Percentiles rank a stretch among this genome's conserved stretches.
Conservation (phyloP, 2,329 filamentous ascomycete species). For the Geoglossum cookeanum region DNA sequence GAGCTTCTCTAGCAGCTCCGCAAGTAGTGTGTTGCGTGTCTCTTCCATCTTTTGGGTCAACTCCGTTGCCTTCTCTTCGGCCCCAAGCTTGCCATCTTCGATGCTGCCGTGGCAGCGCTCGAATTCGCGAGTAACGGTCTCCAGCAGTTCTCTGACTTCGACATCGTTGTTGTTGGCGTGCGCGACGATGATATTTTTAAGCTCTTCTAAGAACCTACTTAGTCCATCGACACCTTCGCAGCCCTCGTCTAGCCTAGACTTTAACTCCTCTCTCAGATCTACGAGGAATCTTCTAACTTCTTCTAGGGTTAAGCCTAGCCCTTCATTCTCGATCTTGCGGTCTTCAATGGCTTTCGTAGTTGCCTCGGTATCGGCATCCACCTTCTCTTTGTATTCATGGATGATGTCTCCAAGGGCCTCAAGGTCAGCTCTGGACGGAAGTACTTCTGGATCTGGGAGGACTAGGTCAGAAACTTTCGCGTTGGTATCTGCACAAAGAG, state of each 20-base stretch:
- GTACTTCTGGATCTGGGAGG: conserved; percentile 46
- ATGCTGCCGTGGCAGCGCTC: conserved; percentile 69
- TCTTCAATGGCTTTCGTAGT: conserved; percentile 67
- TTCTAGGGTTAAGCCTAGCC: conserved; percentile 56
- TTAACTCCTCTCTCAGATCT: conserved; percentile 58
- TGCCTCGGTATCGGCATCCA: conserved; percentile 48
- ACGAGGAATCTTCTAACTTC: conserved; percentile 63
- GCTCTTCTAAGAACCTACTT: conserved; percentile 41
- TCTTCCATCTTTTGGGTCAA: conserved; percentile 30
- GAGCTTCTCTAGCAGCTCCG: conserved; percentile 35
- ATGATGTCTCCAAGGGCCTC: conserved; percentile 50
- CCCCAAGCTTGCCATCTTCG: conserved; percentile 62
- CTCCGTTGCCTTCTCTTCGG: conserved; percentile 39
- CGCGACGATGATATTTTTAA: conserved; percentile 44
- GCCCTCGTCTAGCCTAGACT: conserved; percentile 58
- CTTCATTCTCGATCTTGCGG: conserved; percentile 64
- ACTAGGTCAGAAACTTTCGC: conserved; percentile 53
- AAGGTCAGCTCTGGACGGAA: conserved; percentile 62
- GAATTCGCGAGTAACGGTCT: conserved; percentile 67
- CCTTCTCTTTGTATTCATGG: conserved; percentile 50
- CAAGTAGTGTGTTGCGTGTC: conserved; percentile 26
- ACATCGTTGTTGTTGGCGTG: not conserved
- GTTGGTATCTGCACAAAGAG: conserved; percentile 74
- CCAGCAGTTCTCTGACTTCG: conserved; percentile 20
- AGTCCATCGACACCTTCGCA: conserved; percentile 42